Evolutionary conservation across 176 grass and related monocot species (phyloP).

Genomic region (Neostapfia colusana): DNA sequence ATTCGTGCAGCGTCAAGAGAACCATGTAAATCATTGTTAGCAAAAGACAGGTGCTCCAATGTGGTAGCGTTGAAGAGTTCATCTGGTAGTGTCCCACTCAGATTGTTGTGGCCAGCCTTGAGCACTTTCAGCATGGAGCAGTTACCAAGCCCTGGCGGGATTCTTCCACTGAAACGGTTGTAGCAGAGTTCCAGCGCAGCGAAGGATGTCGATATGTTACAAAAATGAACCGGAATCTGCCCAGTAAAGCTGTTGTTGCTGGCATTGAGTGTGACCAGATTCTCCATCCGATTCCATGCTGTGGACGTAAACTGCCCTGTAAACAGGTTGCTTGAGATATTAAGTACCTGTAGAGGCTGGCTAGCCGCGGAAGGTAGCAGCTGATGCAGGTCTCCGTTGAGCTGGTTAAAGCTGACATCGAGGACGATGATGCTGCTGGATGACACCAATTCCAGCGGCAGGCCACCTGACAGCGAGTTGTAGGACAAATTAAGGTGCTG

Average conservation of each 20-base stretch:
- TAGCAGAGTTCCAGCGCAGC: constrained; percentile 23
- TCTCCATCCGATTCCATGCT: constrained; percentile 22
- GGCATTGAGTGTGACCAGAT: constrained; percentile 25
- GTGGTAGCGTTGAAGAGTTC: constrained; percentile 34
- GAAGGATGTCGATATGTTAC: constrained; percentile 7
- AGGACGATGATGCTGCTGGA: constrained; percentile 32
- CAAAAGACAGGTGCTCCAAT: constrained; percentile 28
- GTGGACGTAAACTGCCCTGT: constrained; percentile 26
- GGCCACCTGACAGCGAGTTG: constrained; percentile 13
- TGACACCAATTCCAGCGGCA: constrained; percentile 12
- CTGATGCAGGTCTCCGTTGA: constrained; percentile 1
- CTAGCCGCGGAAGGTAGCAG: background rate
- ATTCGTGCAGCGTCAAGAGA: background rate
- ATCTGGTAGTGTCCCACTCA: constrained; percentile 23
- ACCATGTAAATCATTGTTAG: constrained; percentile 9
- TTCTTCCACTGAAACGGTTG: constrained; percentile 28
- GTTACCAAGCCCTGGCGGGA: background rate
- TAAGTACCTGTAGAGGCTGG: constrained; percentile 32
- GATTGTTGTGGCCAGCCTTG: constrained; percentile 33
- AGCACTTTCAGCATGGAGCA: constrained; percentile 37
- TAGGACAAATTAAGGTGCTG: constrained; percentile 25
- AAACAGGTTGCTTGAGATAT: constrained; percentile 54
- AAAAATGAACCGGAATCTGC: constrained; percentile 20
- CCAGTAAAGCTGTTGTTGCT: constrained; percentile 55
- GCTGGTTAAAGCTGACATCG: constrained; percentile 50